phyloP scores from a whole-genome alignment of 208 protist species.

The Trypanosoma congolense region DNA sequence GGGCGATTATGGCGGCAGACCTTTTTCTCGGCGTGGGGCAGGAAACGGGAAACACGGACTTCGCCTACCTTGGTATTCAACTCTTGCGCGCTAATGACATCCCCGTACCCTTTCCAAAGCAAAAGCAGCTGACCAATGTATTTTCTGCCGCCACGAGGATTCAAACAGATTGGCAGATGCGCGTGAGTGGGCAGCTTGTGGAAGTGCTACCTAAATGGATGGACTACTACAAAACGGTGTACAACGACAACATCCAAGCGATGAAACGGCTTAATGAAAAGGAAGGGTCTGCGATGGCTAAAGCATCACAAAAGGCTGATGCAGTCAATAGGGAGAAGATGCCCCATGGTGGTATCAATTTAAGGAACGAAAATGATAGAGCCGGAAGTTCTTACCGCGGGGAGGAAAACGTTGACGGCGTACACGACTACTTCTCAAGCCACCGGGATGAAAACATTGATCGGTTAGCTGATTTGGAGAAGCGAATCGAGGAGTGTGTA shows the following conservation, averaged over 20 bases:
- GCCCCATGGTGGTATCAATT: not conserved
- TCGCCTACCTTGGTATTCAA: conserved; percentile 78
- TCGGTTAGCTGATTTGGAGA: conserved; percentile 38
- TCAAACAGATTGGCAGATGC: conserved; percentile 78
- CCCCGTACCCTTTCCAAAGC: conserved; percentile 55
- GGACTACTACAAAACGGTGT: conserved; percentile 58
- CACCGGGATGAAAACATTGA: conserved; percentile 37
- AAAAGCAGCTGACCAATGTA: conserved; percentile 84
- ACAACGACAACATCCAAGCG: conserved; percentile 39
- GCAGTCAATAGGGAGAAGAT: not conserved
- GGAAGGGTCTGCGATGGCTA: too few species aligned
- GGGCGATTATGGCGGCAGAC: conserved; percentile 44
- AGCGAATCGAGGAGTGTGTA: conserved; percentile 38
- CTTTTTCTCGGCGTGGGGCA: conserved; percentile 67
- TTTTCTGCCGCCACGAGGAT: conserved; percentile 72
- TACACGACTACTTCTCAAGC: conserved; percentile 66
- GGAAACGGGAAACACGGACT: conserved; percentile 76
- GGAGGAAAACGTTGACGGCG: not conserved
- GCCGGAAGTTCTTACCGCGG: not conserved
- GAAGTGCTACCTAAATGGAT: conserved; percentile 57
- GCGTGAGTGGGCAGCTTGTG: conserved; percentile 52
- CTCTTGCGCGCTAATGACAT: conserved; percentile 80
- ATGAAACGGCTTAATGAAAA: conserved; percentile 21
- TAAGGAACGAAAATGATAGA: not conserved
- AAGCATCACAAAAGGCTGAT: not conserved